Conservation (phyloP, 495 filamentous ascomycete genomes). For the Endocarpon pusillum region DNA sequence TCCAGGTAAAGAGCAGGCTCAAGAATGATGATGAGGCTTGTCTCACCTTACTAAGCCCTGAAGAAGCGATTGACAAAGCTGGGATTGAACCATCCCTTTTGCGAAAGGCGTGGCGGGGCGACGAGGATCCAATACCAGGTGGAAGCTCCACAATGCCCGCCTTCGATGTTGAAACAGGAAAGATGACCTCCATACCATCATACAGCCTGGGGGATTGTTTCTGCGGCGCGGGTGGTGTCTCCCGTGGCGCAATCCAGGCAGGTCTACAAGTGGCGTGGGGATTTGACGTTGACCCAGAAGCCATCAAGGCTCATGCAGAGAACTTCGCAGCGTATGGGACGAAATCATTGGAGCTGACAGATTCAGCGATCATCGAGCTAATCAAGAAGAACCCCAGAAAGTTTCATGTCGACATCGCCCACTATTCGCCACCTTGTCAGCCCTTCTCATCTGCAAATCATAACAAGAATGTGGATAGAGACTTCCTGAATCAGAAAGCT, state of each 20-base stretch:
- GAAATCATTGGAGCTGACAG: slow-evolving; percentile 27
- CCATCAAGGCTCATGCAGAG: slow-evolving; percentile 34
- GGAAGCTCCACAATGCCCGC: neutral
- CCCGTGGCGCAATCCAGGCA: slow-evolving; percentile 45
- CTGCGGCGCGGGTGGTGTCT: slow-evolving; percentile 62
- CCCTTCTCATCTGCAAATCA: slow-evolving; percentile 68
- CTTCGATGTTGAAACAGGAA: neutral
- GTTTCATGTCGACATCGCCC: slow-evolving; percentile 48
- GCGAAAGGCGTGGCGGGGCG: slow-evolving; percentile 18
- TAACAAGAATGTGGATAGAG: slow-evolving; percentile 42
- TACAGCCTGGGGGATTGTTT: slow-evolving; percentile 60
- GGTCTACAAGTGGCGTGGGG: slow-evolving; percentile 42
- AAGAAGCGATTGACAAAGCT: slow-evolving; percentile 12
- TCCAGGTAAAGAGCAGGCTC: neutral
- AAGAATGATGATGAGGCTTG: slow-evolving; percentile 5
- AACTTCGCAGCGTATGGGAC: slow-evolving; percentile 41
- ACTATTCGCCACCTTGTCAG: slow-evolving; percentile 75
- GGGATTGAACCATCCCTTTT: slow-evolving; percentile 6
- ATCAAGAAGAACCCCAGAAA: slow-evolving; percentile 14
- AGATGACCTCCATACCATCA: neutral
- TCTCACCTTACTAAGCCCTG: slow-evolving; percentile 15
- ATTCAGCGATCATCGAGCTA: slow-evolving; percentile 14
- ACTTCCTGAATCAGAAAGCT: slow-evolving; percentile 57
- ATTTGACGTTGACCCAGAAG: slow-evolving; percentile 40
- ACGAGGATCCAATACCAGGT: slow-evolving; percentile 13